These are phyloP conservation scores for Trichoderma reesei DNA, from an alignment of 495 filamentous ascomycete genomes.

Conservation along the genomic window DNA sequence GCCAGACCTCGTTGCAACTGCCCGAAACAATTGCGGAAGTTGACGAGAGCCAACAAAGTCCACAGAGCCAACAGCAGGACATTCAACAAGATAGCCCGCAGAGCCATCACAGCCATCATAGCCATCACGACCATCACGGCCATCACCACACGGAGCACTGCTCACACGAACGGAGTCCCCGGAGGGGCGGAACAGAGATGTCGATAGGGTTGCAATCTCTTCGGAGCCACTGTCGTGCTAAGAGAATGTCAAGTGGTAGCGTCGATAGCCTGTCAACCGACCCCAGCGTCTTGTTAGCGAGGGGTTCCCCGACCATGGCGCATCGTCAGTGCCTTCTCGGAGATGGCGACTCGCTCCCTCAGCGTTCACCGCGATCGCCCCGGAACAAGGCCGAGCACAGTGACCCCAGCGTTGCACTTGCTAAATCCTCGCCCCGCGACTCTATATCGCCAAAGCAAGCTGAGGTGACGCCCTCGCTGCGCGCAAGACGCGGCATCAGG, in stretches of 20 bases:
- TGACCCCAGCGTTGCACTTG: not conserved
- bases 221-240: slow-evolving; percentile 6
- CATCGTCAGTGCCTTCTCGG: not conserved
- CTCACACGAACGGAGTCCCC: not conserved
- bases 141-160: not conserved
- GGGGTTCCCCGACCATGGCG: not conserved
- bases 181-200: not conserved
- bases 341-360: not conserved
- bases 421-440: not conserved
- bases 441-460: not conserved
- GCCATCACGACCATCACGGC: not conserved
- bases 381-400: not conserved
- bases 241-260: slow-evolving; percentile 1
- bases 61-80: not conserved
- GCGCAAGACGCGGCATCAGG: not conserved
- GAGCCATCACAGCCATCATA: not conserved
- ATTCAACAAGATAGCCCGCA: no score
- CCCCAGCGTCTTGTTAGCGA: not conserved
- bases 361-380: not conserved
- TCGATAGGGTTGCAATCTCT: slow-evolving; percentile 5
- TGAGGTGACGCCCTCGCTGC: not conserved
- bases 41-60: not conserved
- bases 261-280: not conserved
- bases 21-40: not conserved
- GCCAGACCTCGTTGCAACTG: not conserved